phyloP scores from a whole-genome alignment of 352 stramenopile species.

The Thraustochytrium striatum region DNA sequence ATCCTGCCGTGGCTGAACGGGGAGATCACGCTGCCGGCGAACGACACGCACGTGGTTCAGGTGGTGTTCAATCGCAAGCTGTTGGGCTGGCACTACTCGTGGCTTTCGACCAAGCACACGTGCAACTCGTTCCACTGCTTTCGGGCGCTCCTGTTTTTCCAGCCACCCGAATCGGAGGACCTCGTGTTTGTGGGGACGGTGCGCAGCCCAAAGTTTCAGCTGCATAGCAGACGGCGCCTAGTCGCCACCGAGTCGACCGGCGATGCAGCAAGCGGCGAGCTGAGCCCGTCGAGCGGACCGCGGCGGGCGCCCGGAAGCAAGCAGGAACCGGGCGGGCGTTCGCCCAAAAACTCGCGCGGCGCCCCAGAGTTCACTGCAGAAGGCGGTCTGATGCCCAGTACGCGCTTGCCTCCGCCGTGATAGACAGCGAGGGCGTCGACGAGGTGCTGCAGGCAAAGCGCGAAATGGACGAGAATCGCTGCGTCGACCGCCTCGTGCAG shows the following conservation, averaged over 20 bases:
- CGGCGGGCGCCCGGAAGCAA: neutral
- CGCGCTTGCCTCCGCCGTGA: neutral
- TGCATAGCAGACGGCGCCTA: conserved; percentile 4
- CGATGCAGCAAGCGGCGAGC: neutral
- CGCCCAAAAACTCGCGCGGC: neutral
- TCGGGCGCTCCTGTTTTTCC: conserved; percentile 25
- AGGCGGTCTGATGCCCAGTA: too few species aligned
- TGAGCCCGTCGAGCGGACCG: neutral
- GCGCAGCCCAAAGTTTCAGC: neutral
- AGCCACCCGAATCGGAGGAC: neutral
- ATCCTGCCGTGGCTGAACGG: conserved; percentile 25
- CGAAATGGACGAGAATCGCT: neutral
- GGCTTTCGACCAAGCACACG: conserved; percentile 45
- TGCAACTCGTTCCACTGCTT: conserved; percentile 46
- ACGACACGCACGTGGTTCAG: neutral
- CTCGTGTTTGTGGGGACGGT: conserved; percentile 23
- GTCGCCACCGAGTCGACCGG: neutral
- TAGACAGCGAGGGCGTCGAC: conserved; percentile 16
- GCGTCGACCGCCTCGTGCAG: conserved; percentile 1
- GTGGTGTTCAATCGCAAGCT: conserved; percentile 34
- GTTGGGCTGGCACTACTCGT: conserved; percentile 41
- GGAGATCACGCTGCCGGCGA: neutral
- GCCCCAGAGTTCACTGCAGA: too few species aligned
- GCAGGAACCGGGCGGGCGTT: neutral
- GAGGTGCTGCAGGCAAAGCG: neutral